These are phyloP conservation scores for Coemansia reversa DNA, from an alignment of 192 early-diverging fungal genomes.

Conservation along the genomic window DNA sequence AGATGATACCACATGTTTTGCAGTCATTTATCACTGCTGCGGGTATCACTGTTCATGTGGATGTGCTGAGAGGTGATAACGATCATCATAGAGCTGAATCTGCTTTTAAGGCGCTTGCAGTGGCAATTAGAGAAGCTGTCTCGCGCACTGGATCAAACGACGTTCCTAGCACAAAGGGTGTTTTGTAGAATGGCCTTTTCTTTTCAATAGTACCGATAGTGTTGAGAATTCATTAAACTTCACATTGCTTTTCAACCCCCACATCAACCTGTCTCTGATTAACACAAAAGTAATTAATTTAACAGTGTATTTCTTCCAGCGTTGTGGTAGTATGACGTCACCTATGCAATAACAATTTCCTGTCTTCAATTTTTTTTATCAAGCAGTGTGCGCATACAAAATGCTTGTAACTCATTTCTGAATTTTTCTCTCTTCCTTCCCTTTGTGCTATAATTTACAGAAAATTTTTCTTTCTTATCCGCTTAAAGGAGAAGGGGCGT, in stretches of 20 bases:
- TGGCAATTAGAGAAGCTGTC: slow-evolving; percentile 88
- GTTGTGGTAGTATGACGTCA: not conserved
- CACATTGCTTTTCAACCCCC: too few species aligned
- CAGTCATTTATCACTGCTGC: slow-evolving; percentile 88
- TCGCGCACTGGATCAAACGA: slow-evolving; percentile 79
- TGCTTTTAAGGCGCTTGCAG: slow-evolving; percentile 97
- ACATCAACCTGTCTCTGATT: too few species aligned
- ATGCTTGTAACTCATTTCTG: not conserved
- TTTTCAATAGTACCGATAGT: too few species aligned
- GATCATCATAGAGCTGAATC: slow-evolving; percentile 97
- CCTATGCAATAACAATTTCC: not conserved
- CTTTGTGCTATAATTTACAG: too few species aligned
- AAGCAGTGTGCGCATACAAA: not conserved
- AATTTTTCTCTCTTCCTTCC: not conserved
- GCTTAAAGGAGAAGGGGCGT: not conserved
- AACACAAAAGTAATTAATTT: too few species aligned
- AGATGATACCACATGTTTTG: slow-evolving; percentile 99
- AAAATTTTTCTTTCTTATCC: not conserved
- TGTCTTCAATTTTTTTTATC: not conserved
- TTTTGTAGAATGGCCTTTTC: slow-evolving; percentile 50
- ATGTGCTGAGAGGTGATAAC: slow-evolving; percentile 91
- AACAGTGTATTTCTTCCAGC: not conserved
- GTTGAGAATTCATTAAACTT: too few species aligned
- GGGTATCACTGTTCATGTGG: slow-evolving; percentile 95
- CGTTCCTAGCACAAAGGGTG: slow-evolving; percentile 96